Evolutionary conservation across 176 grass and related monocot species (phyloP).

Genomic region (Cymbopogon citratus): DNA sequence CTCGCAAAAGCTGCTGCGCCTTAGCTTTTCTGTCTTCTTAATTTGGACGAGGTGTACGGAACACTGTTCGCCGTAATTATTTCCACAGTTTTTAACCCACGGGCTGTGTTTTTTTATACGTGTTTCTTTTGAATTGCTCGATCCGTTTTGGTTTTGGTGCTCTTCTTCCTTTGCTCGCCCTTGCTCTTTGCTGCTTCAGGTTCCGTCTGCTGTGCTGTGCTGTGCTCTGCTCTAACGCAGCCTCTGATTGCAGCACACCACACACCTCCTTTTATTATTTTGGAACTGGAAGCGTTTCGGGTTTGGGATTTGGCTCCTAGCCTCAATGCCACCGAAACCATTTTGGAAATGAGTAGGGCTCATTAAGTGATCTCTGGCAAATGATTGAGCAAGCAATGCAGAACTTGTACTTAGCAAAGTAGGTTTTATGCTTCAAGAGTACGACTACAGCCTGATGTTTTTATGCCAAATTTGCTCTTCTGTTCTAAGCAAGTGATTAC

Average conservation of each 20-base stretch:
- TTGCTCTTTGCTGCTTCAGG: constrained; percentile 10
- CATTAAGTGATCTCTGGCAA: neutral
- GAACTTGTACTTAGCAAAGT: neutral
- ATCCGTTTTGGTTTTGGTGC: neutral
- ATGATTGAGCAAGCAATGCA: neutral
- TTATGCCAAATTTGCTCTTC: neutral
- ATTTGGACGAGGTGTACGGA: constrained; percentile 39
- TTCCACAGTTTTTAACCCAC: constrained; percentile 10
- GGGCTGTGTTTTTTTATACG: neutral
- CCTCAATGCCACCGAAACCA: neutral
- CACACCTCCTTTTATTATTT: constrained; percentile 1
- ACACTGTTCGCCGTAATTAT: constrained; percentile 13
- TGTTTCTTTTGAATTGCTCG: constrained; percentile 20
- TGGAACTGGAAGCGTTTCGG: neutral
- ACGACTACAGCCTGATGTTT: neutral
- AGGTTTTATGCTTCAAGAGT: neutral
- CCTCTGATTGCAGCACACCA: constrained; percentile 1
- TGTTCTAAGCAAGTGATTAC: constrained; percentile 10
- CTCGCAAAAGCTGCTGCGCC: constrained; percentile 35
- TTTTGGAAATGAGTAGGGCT: neutral
- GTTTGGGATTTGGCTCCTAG: neutral
- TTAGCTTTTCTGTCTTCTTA: constrained; percentile 41
- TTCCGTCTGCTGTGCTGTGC: neutral
- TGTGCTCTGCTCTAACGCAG: constrained; percentile 7
- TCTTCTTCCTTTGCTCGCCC: neutral